A percentile compares a stretch with the other conserved stretches of the same genome.
Conservation (phyloP, 2,329 filamentous ascomycete genomes). For the Clonostachys chloroleuca region DNA sequence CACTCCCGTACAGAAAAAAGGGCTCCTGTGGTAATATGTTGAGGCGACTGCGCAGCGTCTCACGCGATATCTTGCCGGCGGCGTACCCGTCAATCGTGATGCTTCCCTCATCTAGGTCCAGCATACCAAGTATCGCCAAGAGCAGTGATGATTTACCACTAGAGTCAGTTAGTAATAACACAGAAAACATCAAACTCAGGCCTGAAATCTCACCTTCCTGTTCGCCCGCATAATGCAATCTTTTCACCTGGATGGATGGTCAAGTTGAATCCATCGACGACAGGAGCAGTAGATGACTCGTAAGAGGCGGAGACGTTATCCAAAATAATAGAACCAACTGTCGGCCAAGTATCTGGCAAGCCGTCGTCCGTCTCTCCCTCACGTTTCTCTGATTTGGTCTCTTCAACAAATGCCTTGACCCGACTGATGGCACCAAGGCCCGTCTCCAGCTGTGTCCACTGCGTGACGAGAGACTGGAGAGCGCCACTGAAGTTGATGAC, state of each 20-base stretch:
- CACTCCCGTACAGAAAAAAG: conserved; percentile 36
- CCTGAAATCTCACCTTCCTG: conserved; percentile 6
- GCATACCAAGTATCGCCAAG: conserved; percentile 26
- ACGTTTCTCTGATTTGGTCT: conserved; percentile 18
- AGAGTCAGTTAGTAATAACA: too few species aligned
- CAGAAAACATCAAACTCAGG: too few species aligned
- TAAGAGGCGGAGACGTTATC: conserved; percentile 18
- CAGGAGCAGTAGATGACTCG: conserved; percentile 6
- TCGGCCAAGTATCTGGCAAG: conserved; percentile 14
- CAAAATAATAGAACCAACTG: conserved; percentile 14
- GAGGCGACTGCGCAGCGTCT: conserved; percentile 33
- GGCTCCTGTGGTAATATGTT: conserved; percentile 47
- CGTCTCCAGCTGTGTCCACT: conserved; percentile 29
- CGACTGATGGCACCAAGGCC: conserved; percentile 25
- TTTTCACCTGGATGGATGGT: conserved; percentile 17
- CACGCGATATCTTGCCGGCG: conserved; percentile 26
- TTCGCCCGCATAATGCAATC: conserved; percentile 23
- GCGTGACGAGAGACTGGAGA: conserved; percentile 19
- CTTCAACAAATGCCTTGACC: conserved; percentile 19
- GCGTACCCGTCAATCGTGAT: conserved; percentile 35
- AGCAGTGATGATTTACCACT: conserved; percentile 35
- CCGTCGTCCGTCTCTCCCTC: background rate
- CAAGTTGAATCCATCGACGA: conserved; percentile 12
- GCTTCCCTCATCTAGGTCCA: conserved; percentile 21
- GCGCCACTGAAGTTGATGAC: conserved; percentile 19